These are phyloP conservation scores for Calocybe gambosa DNA, from an alignment of 1,284 basidiomycete species.

Conservation along the genomic window DNA sequence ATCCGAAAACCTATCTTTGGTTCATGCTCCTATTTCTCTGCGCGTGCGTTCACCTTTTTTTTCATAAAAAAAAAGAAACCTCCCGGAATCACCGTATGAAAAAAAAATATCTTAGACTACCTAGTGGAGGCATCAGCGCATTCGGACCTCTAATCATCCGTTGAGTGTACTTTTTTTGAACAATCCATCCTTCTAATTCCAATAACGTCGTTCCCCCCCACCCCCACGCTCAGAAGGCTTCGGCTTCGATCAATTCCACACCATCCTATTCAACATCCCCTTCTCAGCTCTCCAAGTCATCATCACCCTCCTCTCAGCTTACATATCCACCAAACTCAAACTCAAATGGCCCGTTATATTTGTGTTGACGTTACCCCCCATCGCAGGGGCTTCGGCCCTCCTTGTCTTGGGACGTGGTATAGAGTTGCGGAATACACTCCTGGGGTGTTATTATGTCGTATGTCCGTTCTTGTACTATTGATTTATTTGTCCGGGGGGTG, in stretches of 20 bases:
- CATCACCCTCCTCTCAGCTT: slow-evolving; percentile 33
- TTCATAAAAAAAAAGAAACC: too few relatives aligned
- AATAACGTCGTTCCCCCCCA: background rate
- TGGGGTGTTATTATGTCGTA: slow-evolving; percentile 39
- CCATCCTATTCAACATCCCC: slow-evolving; percentile 44
- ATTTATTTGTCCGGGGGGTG: too few relatives aligned
- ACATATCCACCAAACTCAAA: slow-evolving; percentile 39
- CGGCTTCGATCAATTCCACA: slow-evolving; percentile 32
- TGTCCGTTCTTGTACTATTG: too few relatives aligned
- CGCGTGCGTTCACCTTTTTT: slow-evolving; percentile 22
- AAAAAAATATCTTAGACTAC: slow-evolving; percentile 26
- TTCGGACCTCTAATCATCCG: slow-evolving; percentile 41
- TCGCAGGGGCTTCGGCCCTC: slow-evolving; percentile 33
- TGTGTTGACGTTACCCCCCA: slow-evolving; percentile 31
- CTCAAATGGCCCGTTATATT: slow-evolving; percentile 46
- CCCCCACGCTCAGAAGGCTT: slow-evolving; percentile 23
- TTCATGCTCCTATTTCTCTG: slow-evolving; percentile 36
- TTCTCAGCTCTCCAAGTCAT: slow-evolving; percentile 42
- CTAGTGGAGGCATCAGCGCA: slow-evolving; percentile 33
- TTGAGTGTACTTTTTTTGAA: slow-evolving; percentile 3
- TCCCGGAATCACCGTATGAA: background rate
- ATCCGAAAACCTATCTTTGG: slow-evolving; percentile 41
- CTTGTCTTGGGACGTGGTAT: slow-evolving; percentile 27
- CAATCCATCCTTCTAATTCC: background rate
- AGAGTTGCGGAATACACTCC: slow-evolving; percentile 25